These are phyloP conservation scores for Vitis labrusca DNA, from an alignment of 164 flowering plant genomes.

Conservation along the genomic window DNA sequence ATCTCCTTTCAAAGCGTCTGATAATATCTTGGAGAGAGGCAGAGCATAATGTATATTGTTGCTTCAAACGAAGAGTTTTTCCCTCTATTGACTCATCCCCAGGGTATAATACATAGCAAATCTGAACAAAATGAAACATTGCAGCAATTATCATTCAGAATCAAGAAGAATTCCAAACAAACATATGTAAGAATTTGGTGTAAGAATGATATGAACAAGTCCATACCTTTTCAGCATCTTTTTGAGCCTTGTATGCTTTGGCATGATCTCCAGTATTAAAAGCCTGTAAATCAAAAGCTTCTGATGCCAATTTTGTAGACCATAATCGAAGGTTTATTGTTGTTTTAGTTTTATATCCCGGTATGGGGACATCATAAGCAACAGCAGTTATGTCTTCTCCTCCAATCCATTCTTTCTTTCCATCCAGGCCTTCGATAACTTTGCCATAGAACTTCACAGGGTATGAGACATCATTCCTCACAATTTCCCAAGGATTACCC, in stretches of 20 bases:
- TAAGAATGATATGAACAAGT: background rate
- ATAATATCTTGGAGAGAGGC: slow-evolving; percentile 96
- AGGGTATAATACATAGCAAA: slow-evolving; percentile 84
- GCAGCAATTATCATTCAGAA: background rate
- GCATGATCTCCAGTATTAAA: slow-evolving; percentile 84
- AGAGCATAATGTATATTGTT: slow-evolving; percentile 93
- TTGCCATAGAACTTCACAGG: slow-evolving; percentile 89
- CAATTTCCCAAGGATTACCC: slow-evolving; percentile 95
- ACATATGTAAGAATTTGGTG: background rate
- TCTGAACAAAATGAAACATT: slow-evolving; percentile 39
- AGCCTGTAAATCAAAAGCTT: slow-evolving; percentile 73
- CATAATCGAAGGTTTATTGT: slow-evolving; percentile 87
- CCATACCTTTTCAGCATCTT: slow-evolving; percentile 85
- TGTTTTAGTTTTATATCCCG: slow-evolving; percentile 92
- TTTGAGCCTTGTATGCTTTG: slow-evolving; percentile 63
- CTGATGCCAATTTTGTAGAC: slow-evolving; percentile 77
- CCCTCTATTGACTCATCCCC: slow-evolving; percentile 94
- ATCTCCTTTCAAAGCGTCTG: slow-evolving; percentile 83
- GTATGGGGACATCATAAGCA: slow-evolving; percentile 97
- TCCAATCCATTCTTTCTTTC: slow-evolving; percentile 78
- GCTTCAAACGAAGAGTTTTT: slow-evolving; percentile 86
- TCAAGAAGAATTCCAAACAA: background rate
- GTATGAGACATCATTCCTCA: slow-evolving; percentile 78
- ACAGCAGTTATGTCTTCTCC: slow-evolving; percentile 86
- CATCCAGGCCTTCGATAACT: slow-evolving; percentile 69